Evolutionary conservation across 768 basidiomycete species (phyloP).

Genomic region (Lentinus brumalis): DNA sequence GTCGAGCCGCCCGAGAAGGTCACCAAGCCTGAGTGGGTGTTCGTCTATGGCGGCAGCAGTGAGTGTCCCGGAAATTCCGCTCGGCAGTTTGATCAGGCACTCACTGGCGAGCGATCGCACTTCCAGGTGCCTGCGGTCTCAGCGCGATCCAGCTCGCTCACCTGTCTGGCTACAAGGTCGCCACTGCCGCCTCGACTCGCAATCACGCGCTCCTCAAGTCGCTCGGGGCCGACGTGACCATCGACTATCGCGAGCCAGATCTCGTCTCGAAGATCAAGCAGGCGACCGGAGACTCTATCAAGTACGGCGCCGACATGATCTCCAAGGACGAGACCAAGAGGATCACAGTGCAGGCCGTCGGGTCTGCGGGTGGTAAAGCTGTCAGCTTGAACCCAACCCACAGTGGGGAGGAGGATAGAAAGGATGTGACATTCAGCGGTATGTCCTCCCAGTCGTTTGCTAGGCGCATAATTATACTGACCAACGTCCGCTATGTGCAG

Average conservation of each 20-base stretch:
- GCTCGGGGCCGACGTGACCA: slow-evolving; percentile 39
- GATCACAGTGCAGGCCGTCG: slow-evolving; percentile 5
- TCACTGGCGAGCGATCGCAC: slow-evolving; percentile 29
- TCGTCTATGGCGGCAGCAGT: slow-evolving; percentile 32
- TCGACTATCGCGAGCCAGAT: slow-evolving; percentile 32
- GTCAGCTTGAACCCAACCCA: slow-evolving; percentile 1
- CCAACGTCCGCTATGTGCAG: not conserved
- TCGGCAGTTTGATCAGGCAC: not conserved
- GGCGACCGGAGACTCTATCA: slow-evolving; percentile 21
- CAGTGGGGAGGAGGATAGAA: not conserved
- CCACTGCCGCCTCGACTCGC: slow-evolving; percentile 36
- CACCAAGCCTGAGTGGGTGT: slow-evolving; percentile 24
- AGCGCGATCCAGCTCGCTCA: slow-evolving; percentile 35
- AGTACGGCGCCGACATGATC: slow-evolving; percentile 25
- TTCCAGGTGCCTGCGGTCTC: slow-evolving; percentile 39
- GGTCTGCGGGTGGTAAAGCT: slow-evolving; percentile 8
- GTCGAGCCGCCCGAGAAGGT: slow-evolving; percentile 22
- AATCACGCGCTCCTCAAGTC: slow-evolving; percentile 39
- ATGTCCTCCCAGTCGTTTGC: no score
- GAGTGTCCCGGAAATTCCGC: not conserved
- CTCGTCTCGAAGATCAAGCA: slow-evolving; percentile 30
- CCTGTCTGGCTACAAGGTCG: slow-evolving; percentile 34
- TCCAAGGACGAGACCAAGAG: slow-evolving; percentile 2
- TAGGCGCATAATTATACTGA: no score
- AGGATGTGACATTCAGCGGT: not conserved